Percentiles rank a stretch among this genome's conserved stretches.
phyloP scores from a whole-genome alignment of 192 early-diverging fungal species.

The Backusella tarrabulga region DNA sequence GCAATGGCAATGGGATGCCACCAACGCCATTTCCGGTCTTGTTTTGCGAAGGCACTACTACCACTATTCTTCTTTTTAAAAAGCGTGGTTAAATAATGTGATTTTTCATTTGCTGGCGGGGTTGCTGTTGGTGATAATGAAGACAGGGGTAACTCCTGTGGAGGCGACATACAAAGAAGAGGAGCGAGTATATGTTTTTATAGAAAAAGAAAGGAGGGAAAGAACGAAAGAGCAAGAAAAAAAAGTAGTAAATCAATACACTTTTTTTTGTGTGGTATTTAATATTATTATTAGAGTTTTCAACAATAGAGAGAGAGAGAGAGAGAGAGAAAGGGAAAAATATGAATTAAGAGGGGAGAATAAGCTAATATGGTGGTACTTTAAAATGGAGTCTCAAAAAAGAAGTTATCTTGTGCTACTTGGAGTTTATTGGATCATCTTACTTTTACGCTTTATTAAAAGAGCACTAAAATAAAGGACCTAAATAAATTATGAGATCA shows the following conservation, averaged over 20 bases:
- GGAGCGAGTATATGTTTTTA: neutral
- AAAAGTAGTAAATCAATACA: neutral
- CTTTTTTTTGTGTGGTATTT: neutral
- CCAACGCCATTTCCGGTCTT: conserved; percentile 33
- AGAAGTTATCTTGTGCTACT: neutral
- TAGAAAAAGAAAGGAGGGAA: neutral
- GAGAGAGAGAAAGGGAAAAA: neutral
- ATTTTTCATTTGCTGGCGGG: neutral
- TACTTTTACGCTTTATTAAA: neutral
- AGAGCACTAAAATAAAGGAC: neutral
- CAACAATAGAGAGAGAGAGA: neutral
- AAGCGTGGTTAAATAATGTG: neutral
- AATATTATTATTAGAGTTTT: neutral
- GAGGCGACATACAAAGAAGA: neutral
- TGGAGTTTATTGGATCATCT: neutral
- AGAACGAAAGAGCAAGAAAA: neutral
- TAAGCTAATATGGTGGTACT: neutral
- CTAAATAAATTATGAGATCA: neutral
- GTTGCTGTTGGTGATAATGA: neutral
- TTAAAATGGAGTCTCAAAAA: conserved; percentile 1
- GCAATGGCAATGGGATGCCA: conserved; percentile 26
- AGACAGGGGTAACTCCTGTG: neutral
- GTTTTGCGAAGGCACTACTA: neutral
- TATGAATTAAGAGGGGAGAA: neutral
- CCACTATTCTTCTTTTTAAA: neutral